A percentile compares a stretch with the other conserved stretches of the same genome.
Evolutionary conservation across 352 stramenopile genomes (phyloP).

Genomic region (Pythium grandisporangium): DNA sequence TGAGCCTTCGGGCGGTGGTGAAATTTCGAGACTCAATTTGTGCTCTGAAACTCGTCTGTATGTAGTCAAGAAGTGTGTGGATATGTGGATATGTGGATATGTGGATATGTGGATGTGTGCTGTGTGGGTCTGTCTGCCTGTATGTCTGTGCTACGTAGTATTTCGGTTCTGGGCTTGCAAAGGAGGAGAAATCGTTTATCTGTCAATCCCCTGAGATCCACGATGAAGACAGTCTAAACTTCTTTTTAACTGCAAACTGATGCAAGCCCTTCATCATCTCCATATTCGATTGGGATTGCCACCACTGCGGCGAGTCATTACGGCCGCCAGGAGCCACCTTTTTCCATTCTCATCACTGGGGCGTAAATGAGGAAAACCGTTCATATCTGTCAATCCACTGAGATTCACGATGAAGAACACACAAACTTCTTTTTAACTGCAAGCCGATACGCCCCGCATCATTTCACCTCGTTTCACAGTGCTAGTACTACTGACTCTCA

Average conservation of each 20-base stretch:
- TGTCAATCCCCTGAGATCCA: slow-evolving; percentile 33
- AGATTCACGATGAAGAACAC: slow-evolving; percentile 69
- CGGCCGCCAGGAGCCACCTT: no score
- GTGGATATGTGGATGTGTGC: slow-evolving; percentile 1
- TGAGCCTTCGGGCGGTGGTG: slow-evolving; percentile 69
- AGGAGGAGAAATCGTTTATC: slow-evolving; percentile 57
- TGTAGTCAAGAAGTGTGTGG: slow-evolving; percentile 8
- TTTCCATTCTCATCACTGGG: background rate
- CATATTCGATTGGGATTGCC: background rate
- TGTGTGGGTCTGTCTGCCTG: slow-evolving; percentile 2
- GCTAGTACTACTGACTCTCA: no score
- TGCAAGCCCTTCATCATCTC: slow-evolving; percentile 7
- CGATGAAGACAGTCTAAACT: slow-evolving; percentile 22
- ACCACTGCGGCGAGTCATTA: no score
- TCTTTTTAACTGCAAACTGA: slow-evolving; percentile 43
- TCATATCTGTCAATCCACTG: slow-evolving; percentile 76
- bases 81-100: slow-evolving; percentile 5
- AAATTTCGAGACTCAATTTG: slow-evolving; percentile 82
- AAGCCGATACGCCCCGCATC: slow-evolving; percentile 66
- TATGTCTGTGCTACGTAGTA: no score
- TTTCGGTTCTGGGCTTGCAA: no score
- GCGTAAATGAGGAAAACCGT: slow-evolving; percentile 23
- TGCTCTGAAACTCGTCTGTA: slow-evolving; percentile 61
- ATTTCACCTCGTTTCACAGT: no score
- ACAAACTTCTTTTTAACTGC: slow-evolving; percentile 85